Evolutionary conservation across 2,329 filamentous ascomycete genomes (phyloP).

Genomic region (Stemphylium lycopersici): DNA sequence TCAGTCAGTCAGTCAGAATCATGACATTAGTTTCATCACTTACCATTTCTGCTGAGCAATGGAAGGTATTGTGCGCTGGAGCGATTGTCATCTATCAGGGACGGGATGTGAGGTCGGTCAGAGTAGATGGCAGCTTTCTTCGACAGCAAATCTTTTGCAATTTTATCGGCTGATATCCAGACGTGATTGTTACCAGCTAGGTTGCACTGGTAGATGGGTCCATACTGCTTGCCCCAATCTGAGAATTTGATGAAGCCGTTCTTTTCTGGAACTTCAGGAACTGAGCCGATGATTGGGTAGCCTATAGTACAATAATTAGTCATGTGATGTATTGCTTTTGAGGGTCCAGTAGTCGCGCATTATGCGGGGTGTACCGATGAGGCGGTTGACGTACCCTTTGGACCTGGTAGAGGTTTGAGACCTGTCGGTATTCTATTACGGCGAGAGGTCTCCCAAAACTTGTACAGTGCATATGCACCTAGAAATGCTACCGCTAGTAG

Average conservation of each 20-base stretch:
- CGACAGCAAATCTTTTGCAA: conserved; percentile 52
- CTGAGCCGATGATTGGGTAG: conserved; percentile 51
- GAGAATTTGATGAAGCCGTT: conserved; percentile 54
- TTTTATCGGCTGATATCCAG: conserved; percentile 53
- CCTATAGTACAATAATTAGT: conserved; percentile 38
- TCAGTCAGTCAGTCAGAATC: conserved; percentile 27
- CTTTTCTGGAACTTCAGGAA: conserved; percentile 53
- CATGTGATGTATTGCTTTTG: background rate
- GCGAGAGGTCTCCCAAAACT: conserved; percentile 33
- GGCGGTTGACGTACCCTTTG: conserved; percentile 44
- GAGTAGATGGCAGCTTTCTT: conserved; percentile 56
- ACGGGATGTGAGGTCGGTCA: conserved; percentile 54
- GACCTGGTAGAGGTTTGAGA: conserved; percentile 48
- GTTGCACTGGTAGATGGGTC: conserved; percentile 55
- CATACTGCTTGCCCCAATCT: conserved; percentile 54
- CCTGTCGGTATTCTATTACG: conserved; percentile 40
- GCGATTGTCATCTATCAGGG: conserved; percentile 52
- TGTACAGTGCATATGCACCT: conserved; percentile 38
- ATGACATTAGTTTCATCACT: background rate
- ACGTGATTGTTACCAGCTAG: conserved; percentile 54
- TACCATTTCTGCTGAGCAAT: conserved; percentile 53
- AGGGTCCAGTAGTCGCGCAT: background rate
- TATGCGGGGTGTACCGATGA: conserved; percentile 3
- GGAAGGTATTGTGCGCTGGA: conserved; percentile 55
- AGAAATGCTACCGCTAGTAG: conserved; percentile 31